A percentile compares a stretch with the other conserved stretches of the same genome.
These are phyloP conservation scores for Chalciporus piperatoides DNA, from an alignment of 1,284 basidiomycete species.

Conservation along the genomic window DNA sequence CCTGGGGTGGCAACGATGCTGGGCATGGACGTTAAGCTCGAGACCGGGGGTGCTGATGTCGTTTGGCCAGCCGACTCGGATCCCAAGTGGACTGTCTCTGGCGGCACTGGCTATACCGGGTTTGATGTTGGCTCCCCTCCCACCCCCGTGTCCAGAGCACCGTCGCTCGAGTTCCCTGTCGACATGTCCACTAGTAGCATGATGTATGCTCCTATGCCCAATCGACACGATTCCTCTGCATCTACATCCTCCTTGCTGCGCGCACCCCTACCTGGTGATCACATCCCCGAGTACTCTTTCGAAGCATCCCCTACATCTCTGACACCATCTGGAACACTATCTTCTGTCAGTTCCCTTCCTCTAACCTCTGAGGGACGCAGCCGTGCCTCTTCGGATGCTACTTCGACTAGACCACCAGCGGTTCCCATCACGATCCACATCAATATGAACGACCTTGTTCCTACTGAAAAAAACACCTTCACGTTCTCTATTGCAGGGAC, in stretches of 20 bases:
- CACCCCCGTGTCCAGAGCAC: constrained; percentile 37
- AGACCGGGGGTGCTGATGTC: constrained; percentile 59
- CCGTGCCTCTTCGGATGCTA: constrained; percentile 26
- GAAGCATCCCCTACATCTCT: constrained; percentile 53
- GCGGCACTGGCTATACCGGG: constrained; percentile 65
- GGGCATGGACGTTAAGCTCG: constrained; percentile 71
- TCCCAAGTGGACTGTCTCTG: constrained; percentile 56
- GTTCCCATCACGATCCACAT: constrained; percentile 55
- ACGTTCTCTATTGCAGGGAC: constrained; percentile 63
- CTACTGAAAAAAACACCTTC: constrained; percentile 58
- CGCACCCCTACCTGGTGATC: constrained; percentile 61
- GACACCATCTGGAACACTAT: constrained; percentile 48
- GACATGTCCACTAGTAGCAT: constrained; percentile 22
- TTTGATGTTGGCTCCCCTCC: constrained; percentile 49
- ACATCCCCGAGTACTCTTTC: constrained; percentile 67
- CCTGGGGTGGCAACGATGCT: constrained; percentile 76
- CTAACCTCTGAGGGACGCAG: constrained; percentile 36
- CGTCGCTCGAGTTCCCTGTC: constrained; percentile 47
- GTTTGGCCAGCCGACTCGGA: constrained; percentile 58
- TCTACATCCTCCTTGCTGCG: constrained; percentile 63
- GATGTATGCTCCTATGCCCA: constrained; percentile 27
- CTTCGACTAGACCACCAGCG: constrained; percentile 21
- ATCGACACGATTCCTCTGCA: constrained; percentile 41
- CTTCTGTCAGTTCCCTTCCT: constrained; percentile 55
- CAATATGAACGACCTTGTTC: constrained; percentile 73